These are phyloP conservation scores for Cynanchum wilfordii DNA, from an alignment of 257 asterid genomes.

Conservation along the genomic window DNA sequence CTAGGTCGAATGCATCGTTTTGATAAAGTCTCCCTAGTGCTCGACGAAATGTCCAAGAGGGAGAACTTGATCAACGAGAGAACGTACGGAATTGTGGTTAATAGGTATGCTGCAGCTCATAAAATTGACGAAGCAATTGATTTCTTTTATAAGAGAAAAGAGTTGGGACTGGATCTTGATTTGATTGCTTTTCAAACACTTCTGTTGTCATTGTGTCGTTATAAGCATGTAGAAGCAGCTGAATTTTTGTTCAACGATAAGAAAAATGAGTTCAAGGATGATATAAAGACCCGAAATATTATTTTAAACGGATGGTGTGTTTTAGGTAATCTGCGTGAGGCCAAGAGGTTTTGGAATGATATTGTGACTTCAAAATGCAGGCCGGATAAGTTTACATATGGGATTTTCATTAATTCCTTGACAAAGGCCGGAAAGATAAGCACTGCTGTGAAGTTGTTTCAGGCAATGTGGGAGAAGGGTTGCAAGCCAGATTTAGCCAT, in stretches of 20 bases:
- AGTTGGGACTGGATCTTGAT: constrained; percentile 46
- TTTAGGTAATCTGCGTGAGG: constrained; percentile 63
- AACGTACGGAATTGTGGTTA: constrained; percentile 40
- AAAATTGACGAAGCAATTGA: constrained; percentile 61
- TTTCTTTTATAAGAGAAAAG: constrained; percentile 42
- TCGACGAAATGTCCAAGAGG: constrained; percentile 70
- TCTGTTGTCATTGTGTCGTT: constrained; percentile 61
- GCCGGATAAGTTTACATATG: constrained; percentile 59
- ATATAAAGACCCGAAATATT: constrained; percentile 72
- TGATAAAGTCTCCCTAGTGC: constrained; percentile 48
- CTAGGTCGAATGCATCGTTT: constrained; percentile 59
- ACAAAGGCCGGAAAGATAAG: constrained; percentile 63
- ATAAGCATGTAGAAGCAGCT: constrained; percentile 75
- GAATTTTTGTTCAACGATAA: constrained; percentile 49
- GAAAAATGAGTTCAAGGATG: constrained; percentile 36
- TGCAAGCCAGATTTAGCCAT: constrained; percentile 53
- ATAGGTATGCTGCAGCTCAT: constrained; percentile 59
- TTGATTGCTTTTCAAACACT: constrained; percentile 67
- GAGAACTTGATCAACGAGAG: constrained; percentile 34
- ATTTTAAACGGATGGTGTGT: constrained; percentile 84
- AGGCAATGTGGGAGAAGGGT: constrained; percentile 67
- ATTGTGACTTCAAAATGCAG: constrained; percentile 45
- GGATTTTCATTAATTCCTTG: constrained; percentile 56
- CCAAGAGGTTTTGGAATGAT: constrained; percentile 80
- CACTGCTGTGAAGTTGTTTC: constrained; percentile 52